Base-by-base conservation (phyloP, 2,329 filamentous ascomycete genomes). In the Paraphaeosphaeria sporulosa region DNA sequence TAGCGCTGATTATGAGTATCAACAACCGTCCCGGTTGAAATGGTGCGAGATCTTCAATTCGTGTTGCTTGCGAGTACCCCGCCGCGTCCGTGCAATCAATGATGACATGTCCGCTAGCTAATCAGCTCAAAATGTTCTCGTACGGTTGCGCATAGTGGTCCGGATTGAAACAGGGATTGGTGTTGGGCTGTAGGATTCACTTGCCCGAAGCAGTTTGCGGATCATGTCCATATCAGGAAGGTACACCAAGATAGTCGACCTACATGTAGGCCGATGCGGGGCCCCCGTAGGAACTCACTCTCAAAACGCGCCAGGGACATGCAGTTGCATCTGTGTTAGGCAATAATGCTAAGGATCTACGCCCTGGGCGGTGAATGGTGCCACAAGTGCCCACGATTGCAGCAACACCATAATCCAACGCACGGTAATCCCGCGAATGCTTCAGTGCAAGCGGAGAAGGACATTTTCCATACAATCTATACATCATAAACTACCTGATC, bases 401-500 rank as follows among this genome's bases (percentile, higher is more conserved):
- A 32, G 30, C 30, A 32, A 6, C 30, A 32, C 30, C 4, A 32
- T 32, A 43, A 21, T n/a, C 13, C 13, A 38, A 13, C 13, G 36
- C 13, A 38, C 38, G 19, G 10, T 23, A 19, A 21, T 44, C n/a
- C 12, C 23, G 19, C 4, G 9, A 12, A 9, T 23, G 6, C 8
- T 44, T 19, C n/a, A 44, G 19, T 7, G 3, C 10, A n/a, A 44
- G 13, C 6, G 5, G 36, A 1, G 36, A 38, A 17, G n/a, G n/a
- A n/a, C 5, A 40, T 17, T 3, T 40, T 40, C 38, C 2, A 40
- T 40, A 7, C 7, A 6, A 6, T 40, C 38, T 40, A 47, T 47
- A 47, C 23, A 21, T 53, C 50, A 9, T 40, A 43, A 13, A 46
- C 42, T 34, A 55, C 42, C 38, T 47, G 43, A 25, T 57, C 47